phyloP scores from a whole-genome alignment of 768 basidiomycete genomes.

The Chlorophyllum brunneum region DNA sequence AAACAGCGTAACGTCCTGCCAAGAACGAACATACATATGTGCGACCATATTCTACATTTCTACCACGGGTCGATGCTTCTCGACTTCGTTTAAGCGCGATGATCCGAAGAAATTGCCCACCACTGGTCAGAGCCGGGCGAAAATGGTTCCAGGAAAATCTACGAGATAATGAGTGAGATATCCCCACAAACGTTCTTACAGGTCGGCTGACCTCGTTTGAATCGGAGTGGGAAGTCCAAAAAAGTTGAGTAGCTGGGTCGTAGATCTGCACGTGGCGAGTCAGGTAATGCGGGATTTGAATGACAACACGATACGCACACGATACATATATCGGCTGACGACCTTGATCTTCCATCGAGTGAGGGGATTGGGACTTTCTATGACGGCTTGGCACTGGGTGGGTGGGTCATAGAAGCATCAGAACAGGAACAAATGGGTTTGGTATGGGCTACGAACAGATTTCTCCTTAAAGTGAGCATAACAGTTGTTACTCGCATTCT shows the following conservation, averaged over 20 bases:
- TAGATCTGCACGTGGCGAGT: neutral
- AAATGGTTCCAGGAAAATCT: conserved; percentile 9
- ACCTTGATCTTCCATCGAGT: conserved; percentile 9
- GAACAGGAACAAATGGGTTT: neutral
- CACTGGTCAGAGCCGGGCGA: conserved; percentile 8
- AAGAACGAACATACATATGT: too few species aligned
- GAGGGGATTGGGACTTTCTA: conserved; percentile 4
- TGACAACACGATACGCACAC: neutral
- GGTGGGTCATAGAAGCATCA: neutral
- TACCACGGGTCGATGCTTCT: too few species aligned
- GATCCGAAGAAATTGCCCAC: conserved; percentile 9
- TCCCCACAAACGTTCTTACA: neutral
- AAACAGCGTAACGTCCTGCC: too few species aligned
- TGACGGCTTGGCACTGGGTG: neutral
- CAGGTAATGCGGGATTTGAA: neutral
- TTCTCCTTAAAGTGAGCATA: neutral
- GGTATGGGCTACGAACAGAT: neutral
- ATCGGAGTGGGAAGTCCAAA: conserved; percentile 3
- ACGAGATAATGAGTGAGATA: neutral
- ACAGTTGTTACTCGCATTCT: neutral
- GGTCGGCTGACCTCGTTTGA: neutral
- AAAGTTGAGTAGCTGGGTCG: conserved; percentile 4
- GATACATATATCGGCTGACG: conserved; percentile 7
- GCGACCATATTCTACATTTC: too few species aligned
- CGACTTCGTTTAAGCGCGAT: neutral